A percentile compares a stretch with the other conserved stretches of the same genome.
Conservation (phyloP, 139 green algal species). For the Volvox reticuliferus region DNA sequence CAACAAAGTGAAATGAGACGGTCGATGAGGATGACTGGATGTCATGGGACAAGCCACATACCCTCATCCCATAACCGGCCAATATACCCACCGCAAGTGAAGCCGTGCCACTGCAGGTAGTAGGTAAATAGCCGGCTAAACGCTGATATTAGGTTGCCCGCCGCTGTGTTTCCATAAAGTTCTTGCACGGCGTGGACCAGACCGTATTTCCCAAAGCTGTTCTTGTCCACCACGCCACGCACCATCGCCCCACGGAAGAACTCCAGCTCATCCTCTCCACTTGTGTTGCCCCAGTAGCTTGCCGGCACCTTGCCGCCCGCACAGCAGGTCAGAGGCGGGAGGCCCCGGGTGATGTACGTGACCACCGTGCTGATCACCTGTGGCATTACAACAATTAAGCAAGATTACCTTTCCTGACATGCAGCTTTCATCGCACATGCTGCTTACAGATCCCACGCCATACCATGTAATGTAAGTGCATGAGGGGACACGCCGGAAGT, state of each 20-base stretch:
- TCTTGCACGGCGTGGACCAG: slow-evolving; percentile 96
- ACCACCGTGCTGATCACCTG: slow-evolving; percentile 85
- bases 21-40: not conserved
- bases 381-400: not conserved
- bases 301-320: slow-evolving; percentile 79
- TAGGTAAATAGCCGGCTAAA: slow-evolving; percentile 92
- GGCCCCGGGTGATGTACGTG: slow-evolving; percentile 77
- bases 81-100: slow-evolving; percentile 86
- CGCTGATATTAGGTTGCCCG: slow-evolving; percentile 84
- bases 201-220: slow-evolving; percentile 93
- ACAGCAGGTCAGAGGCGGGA: slow-evolving; percentile 84
- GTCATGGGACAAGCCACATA: not conserved
- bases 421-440: no score
- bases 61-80: not conserved
- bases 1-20: not conserved
- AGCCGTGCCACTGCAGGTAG: slow-evolving; percentile 91
- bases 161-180: slow-evolving; percentile 89
- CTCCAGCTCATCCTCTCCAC: slow-evolving; percentile 76
- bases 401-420: no score
- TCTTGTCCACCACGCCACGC: slow-evolving; percentile 94
- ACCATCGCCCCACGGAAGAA: slow-evolving; percentile 77
- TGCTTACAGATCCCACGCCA: no score
- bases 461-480: no score
- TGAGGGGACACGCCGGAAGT: no score
- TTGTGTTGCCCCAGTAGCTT: slow-evolving; percentile 85